Base-by-base conservation (phyloP, 2,329 filamentous ascomycete genomes). In the Bipolaris victoriae region DNA sequence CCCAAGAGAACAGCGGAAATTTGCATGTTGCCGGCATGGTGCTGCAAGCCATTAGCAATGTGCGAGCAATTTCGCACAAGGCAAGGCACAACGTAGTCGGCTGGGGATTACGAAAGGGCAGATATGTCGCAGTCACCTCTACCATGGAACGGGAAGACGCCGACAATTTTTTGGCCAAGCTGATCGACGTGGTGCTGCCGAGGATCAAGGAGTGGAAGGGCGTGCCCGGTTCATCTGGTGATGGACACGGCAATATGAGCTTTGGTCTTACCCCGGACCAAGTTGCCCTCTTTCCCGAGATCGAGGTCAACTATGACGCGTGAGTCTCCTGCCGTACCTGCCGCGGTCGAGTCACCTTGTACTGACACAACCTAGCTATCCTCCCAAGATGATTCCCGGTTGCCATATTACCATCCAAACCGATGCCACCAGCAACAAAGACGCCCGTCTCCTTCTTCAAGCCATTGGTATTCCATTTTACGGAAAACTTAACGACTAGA, bases 131-230 rank as follows among this genome's bases (percentile, higher is more conserved):
- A 58, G 86, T 90, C 66, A 97, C 94, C 72, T 88, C 86, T 48
- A 89, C 90, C 24, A 79, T 99, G 61, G 82, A 83, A 54, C 92
- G 91, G 29, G 89, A 95, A 74, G 85, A 89, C 57, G 95, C 96
- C 70, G 90, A 91, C 62, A 89, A 97, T 76, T 97, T 99, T 76
- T 74, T 99, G 43, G 90, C 94, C 71, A 97, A 97, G 81, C 82
- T 92, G 66, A 83, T 98, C 53, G 92, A 96, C 74, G 82, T 98
- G 7, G 93, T 99, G 5, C 84, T 98, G 74, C 95, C 95, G 37
- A 90, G 88, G 72, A 96, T 99, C 78, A 99, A 98, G 83, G 95
- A 99, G 68, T 99, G 92, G 90, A 86, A 86, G 54, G 95, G 95
- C 58, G 82, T 90, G n/a, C 85, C 85, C 66, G 88, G 87, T 47